phyloP scores from a whole-genome alignment of 2,329 filamentous ascomycete genomes.

The Seiridium unicorne region DNA sequence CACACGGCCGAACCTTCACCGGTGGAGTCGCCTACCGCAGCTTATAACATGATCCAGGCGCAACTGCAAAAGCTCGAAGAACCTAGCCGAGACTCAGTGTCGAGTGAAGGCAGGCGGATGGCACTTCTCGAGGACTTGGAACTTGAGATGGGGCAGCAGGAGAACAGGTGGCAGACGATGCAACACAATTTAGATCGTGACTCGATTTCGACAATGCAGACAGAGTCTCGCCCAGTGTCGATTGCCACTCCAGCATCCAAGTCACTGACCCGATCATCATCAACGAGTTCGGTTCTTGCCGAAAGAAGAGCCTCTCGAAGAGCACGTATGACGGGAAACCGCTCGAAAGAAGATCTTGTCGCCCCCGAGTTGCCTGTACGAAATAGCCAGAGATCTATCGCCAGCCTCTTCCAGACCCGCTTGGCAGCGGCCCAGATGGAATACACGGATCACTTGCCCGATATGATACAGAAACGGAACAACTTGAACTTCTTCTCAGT shows the following conservation, averaged over 20 bases:
- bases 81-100: constrained; percentile 30
- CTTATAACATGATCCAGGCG: constrained; percentile 47
- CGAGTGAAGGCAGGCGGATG: constrained; percentile 40
- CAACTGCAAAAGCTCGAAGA: constrained; percentile 50
- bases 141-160: constrained; percentile 59
- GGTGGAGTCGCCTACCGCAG: constrained; percentile 49
- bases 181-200: constrained; percentile 50
- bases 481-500: constrained; percentile 38
- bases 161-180: constrained; percentile 58
- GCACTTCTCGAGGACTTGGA: constrained; percentile 59
- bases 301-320: constrained; percentile 38
- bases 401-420: constrained; percentile 42
- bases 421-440: constrained; percentile 44
- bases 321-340: constrained; percentile 31
- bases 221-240: constrained; percentile 33
- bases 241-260: constrained; percentile 9
- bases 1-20: constrained; percentile 50
- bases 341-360: constrained; percentile 21
- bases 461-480: constrained; percentile 33
- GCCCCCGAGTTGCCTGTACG: constrained; percentile 22
- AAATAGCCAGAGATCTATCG: constrained; percentile 30
- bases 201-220: constrained; percentile 47
- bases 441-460: constrained; percentile 39
- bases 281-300: constrained; percentile 30
- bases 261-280: constrained; percentile 17